Conservation (phyloP, 139 green algal species). For the Volvox reticuliferus region DNA sequence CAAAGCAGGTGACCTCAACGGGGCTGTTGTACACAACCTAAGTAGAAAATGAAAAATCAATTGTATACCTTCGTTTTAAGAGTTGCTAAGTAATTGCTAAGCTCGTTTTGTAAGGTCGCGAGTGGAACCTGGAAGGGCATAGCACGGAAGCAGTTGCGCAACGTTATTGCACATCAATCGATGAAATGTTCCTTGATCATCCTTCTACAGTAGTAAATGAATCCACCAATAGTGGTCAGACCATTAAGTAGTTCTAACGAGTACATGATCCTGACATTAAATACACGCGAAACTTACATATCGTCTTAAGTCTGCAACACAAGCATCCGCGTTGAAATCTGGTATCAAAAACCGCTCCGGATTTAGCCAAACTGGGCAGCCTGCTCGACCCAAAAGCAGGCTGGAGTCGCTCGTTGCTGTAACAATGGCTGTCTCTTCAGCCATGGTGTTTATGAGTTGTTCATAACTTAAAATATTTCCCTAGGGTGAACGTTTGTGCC, state of each 20-base stretch:
- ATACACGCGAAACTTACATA: constrained; percentile 68
- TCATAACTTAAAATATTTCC: not conserved
- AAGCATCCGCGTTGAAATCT: constrained; percentile 81
- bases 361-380: constrained; percentile 84
- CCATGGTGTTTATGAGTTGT: not conserved
- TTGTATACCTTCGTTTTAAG: constrained; percentile 81
- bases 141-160: not conserved
- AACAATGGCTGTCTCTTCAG: not conserved
- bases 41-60: too few relatives aligned
- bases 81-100: constrained; percentile 78
- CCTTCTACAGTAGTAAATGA: too few relatives aligned
- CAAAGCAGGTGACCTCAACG: not conserved
- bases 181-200: too few relatives aligned
- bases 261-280: not conserved
- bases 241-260: not conserved
- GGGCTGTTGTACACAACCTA: not conserved
- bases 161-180: too few relatives aligned
- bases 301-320: constrained; percentile 84
- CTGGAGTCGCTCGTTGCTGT: not conserved
- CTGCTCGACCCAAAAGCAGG: not conserved
- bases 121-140: constrained; percentile 84
- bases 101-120: constrained; percentile 83
- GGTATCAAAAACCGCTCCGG: constrained; percentile 77
- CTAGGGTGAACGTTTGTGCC: too few relatives aligned
- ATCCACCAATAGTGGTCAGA: too few relatives aligned